These are phyloP conservation scores for Dispira simplex DNA, from an alignment of 192 early-diverging fungal genomes.

Conservation along the genomic window DNA sequence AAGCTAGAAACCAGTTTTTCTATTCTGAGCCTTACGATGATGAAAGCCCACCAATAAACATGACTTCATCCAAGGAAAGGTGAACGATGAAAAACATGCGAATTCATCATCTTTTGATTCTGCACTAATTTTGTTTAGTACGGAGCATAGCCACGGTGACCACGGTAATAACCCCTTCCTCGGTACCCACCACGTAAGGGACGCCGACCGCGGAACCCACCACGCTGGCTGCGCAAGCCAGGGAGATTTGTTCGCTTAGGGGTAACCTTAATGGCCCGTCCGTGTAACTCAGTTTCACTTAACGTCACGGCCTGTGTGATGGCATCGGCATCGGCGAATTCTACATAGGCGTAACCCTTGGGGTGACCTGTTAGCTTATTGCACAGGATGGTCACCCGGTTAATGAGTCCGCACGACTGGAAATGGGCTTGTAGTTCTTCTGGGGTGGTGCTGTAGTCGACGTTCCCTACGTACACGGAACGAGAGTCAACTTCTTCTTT, in stretches of 20 bases:
- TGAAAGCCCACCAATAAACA: too few relatives aligned
- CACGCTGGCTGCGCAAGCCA: conserved; percentile 67
- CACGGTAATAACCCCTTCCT: too few relatives aligned
- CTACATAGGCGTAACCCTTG: conserved; percentile 89
- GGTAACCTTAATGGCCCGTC: conserved; percentile 65
- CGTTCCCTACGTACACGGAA: conserved; percentile 93
- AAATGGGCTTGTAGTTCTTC: conserved; percentile 94
- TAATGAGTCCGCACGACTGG: conserved; percentile 88
- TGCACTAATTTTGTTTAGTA: too few relatives aligned
- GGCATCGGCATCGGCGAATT: conserved; percentile 74
- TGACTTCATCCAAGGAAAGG: too few relatives aligned
- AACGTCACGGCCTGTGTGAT: conserved; percentile 73
- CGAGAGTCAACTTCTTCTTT: conserved; percentile 53
- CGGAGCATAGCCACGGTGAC: too few relatives aligned
- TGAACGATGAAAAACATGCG: too few relatives aligned
- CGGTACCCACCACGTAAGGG: too few relatives aligned
- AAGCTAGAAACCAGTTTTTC: too few relatives aligned
- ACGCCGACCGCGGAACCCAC: too few relatives aligned
- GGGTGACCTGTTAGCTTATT: conserved; percentile 88
- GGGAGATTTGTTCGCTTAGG: conserved; percentile 93
- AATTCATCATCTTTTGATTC: too few relatives aligned
- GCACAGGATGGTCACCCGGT: conserved; percentile 89
- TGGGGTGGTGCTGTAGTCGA: conserved; percentile 87
- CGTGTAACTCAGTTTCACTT: conserved; percentile 83
- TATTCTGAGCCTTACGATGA: too few relatives aligned